A percentile compares a stretch with the other conserved stretches of the same genome.
Evolutionary conservation across 2,329 filamentous ascomycete species (phyloP).

Genomic region (Curvularia lunata): DNA sequence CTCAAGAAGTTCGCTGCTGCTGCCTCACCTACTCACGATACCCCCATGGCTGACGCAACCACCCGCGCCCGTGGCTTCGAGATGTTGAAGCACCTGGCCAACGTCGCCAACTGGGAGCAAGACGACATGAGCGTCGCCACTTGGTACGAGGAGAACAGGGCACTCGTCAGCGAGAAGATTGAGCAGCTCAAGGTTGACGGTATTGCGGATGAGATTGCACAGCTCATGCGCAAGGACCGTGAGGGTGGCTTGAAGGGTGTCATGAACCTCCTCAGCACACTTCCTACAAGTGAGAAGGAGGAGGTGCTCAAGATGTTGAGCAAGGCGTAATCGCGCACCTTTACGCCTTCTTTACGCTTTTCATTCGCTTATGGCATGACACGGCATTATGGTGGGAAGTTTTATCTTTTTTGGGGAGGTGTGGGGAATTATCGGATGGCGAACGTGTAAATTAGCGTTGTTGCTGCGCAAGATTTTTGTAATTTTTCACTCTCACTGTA

Average conservation of each 20-base stretch:
- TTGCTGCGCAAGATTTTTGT: constrained; percentile 8
- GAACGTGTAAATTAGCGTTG: constrained; percentile 17
- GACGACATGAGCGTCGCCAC: constrained; percentile 83
- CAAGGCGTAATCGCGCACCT: constrained; percentile 44
- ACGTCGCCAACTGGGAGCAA: constrained; percentile 74
- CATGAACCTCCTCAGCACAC: constrained; percentile 80
- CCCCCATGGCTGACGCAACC: constrained; percentile 49
- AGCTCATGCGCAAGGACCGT: constrained; percentile 69
- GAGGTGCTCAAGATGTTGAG: constrained; percentile 69
- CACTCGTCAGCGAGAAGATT: constrained; percentile 81
- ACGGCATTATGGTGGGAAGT: constrained; percentile 15
- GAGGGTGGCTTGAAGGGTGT: constrained; percentile 82
- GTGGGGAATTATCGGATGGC: constrained; percentile 2
- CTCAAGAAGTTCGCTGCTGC: constrained; percentile 78
- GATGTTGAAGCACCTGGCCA: constrained; percentile 82
- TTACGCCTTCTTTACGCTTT: constrained; percentile 6
- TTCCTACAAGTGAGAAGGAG: constrained; percentile 89
- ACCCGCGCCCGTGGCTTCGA: constrained; percentile 72
- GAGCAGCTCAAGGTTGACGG: constrained; percentile 81
- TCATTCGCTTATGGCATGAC: constrained; percentile 13
- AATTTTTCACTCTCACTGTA: constrained; percentile 10
- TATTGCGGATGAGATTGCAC: constrained; percentile 72
- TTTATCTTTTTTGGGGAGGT: constrained; percentile 1
- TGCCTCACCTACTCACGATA: constrained; percentile 49
- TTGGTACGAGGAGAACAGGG: constrained; percentile 97